Evolutionary conservation across 208 protist genomes (phyloP).

Genomic region (Crithidia bombi): DNA sequence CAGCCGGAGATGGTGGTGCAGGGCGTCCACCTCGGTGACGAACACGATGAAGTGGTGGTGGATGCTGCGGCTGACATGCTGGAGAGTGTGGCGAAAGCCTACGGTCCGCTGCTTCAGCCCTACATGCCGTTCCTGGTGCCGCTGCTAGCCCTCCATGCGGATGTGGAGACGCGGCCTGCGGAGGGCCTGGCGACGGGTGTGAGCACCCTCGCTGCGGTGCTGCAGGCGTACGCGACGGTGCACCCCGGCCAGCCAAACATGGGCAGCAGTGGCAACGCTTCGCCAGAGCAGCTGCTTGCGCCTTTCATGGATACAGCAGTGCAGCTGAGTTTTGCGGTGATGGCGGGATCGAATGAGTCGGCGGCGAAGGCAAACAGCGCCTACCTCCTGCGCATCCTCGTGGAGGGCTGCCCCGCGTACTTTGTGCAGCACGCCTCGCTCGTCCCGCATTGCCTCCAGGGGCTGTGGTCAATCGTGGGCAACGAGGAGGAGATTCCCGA

Average conservation of each 20-base stretch:
- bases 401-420: conserved; percentile 55
- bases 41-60: conserved; percentile 77
- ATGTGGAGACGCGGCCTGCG: conserved; percentile 49
- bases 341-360: conserved; percentile 69
- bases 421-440: conserved; percentile 27
- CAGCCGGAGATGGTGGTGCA: conserved; percentile 33
- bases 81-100: conserved; percentile 76
- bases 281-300: conserved; percentile 31
- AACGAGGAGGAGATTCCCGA: conserved; percentile 63
- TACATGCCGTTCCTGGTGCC: conserved; percentile 58
- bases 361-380: conserved; percentile 67
- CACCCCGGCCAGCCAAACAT: conserved; percentile 4
- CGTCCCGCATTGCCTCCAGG: conserved; percentile 41
- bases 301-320: conserved; percentile 59
- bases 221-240: conserved; percentile 52
- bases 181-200: conserved; percentile 73
- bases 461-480: conserved; percentile 42
- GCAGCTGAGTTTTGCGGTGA: conserved; percentile 46
- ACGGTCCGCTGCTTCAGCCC: conserved; percentile 57
- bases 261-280: conserved; percentile 1
- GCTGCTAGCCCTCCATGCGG: conserved; percentile 60
- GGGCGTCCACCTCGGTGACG: conserved; percentile 47
- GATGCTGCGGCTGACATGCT: conserved; percentile 70
- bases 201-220: conserved; percentile 57
- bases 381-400: conserved; percentile 63